Evolutionary conservation across 2,329 filamentous ascomycete species (phyloP).

Genomic region (Aspergillus sp.): DNA sequence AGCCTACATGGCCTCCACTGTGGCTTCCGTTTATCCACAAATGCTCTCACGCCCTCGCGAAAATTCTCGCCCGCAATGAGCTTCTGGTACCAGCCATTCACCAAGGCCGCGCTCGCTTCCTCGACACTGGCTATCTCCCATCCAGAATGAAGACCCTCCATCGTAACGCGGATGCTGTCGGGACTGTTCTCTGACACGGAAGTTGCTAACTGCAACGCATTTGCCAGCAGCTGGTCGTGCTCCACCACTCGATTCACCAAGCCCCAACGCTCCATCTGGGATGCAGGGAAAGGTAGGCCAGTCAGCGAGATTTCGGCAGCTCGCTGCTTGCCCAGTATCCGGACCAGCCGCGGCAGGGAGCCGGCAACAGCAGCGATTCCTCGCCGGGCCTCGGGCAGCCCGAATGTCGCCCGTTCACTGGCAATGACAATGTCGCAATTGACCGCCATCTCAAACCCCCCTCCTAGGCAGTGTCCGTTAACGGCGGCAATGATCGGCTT

Average conservation of each 20-base stretch:
- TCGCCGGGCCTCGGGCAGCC: slow-evolving; percentile 60
- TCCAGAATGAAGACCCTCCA: slow-evolving; percentile 58
- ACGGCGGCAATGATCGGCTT: slow-evolving; percentile 71
- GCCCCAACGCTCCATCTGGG: slow-evolving; percentile 56
- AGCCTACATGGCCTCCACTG: slow-evolving; percentile 43
- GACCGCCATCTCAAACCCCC: slow-evolving; percentile 66
- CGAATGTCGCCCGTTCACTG: slow-evolving; percentile 49
- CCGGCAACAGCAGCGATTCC: slow-evolving; percentile 65
- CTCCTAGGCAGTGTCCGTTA: slow-evolving; percentile 65
- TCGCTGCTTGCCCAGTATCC: slow-evolving; percentile 57
- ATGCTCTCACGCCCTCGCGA: slow-evolving; percentile 61
- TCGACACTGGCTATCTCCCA: slow-evolving; percentile 62
- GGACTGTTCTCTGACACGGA: slow-evolving; percentile 58
- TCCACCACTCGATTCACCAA: slow-evolving; percentile 58
- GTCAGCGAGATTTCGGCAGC: slow-evolving; percentile 63
- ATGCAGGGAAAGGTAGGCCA: slow-evolving; percentile 50
- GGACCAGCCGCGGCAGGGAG: slow-evolving; percentile 56
- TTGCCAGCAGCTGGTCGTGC: slow-evolving; percentile 20
- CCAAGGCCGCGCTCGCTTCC: slow-evolving; percentile 48
- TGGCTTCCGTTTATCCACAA: slow-evolving; percentile 63
- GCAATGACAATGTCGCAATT: slow-evolving; percentile 59
- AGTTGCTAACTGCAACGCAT: slow-evolving; percentile 49
- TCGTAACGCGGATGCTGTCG: slow-evolving; percentile 61
- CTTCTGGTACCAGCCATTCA: slow-evolving; percentile 48
- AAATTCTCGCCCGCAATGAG: slow-evolving; percentile 61